Evolutionary conservation across 2,329 filamentous ascomycete genomes (phyloP).

Genomic region (Trichoderma endophyticum): DNA sequence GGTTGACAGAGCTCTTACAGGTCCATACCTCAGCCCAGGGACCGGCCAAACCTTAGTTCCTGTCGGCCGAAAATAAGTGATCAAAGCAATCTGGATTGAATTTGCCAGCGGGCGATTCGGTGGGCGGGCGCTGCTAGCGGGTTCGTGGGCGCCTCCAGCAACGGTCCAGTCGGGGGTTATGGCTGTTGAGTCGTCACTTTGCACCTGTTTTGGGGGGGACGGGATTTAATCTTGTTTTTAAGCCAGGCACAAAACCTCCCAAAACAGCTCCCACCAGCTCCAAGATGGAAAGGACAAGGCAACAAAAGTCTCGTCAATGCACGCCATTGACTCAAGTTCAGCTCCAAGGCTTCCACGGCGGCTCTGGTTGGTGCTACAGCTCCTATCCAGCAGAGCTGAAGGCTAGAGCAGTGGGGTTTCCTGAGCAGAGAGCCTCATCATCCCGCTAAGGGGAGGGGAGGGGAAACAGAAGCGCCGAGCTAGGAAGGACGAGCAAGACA

Average conservation of each 20-base stretch:
- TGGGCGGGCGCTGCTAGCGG: background rate
- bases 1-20: background rate
- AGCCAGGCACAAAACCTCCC: constrained; percentile 4
- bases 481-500: background rate
- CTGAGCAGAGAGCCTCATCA: constrained; percentile 13
- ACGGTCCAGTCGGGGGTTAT: background rate
- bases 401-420: constrained; percentile 7
- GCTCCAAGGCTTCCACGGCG: background rate
- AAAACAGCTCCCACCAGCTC: background rate
- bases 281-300: background rate
- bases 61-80: background rate
- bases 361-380: background rate
- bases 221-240: constrained; percentile 4
- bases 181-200: background rate
- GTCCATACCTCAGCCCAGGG: background rate
- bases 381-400: constrained; percentile 1
- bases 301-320: background rate
- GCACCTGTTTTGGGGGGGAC: background rate
- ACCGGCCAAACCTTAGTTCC: background rate
- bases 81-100: background rate
- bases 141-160: background rate
- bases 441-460: constrained; percentile 8
- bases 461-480: constrained; percentile 11
- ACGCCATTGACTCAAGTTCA: constrained; percentile 6
- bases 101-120: background rate